Percentiles rank a stretch among this genome's conserved stretches.
These are phyloP conservation scores for Cystobasidium ongulense DNA, from an alignment of 768 basidiomycete species.

Conservation along the genomic window DNA sequence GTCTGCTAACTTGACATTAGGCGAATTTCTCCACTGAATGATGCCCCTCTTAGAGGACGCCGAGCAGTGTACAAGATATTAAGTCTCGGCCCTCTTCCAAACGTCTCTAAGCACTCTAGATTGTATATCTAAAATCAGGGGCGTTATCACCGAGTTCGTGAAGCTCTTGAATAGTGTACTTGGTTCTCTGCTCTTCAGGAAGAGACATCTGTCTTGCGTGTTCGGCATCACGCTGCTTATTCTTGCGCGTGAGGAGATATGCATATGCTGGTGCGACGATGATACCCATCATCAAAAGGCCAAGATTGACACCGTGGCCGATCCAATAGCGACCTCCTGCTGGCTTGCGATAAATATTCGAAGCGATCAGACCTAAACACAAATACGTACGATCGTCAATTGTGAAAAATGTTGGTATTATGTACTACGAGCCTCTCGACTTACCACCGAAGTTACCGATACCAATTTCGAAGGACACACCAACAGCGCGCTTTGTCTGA, in stretches of 20 bases:
- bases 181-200: constrained; percentile 33
- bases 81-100: no score
- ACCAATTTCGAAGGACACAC: constrained; percentile 38
- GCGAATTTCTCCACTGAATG: no score
- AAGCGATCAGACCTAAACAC: constrained; percentile 31
- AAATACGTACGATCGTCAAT: background rate
- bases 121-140: constrained; percentile 31
- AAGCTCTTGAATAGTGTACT: constrained; percentile 38
- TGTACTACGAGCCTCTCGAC: background rate
- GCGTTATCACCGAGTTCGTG: constrained; percentile 37
- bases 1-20: no score
- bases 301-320: constrained; percentile 38
- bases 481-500: constrained; percentile 37
- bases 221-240: constrained; percentile 31
- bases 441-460: constrained; percentile 38
- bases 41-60: no score
- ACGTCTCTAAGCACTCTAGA: constrained; percentile 29
- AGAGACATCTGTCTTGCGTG: constrained; percentile 29
- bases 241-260: constrained; percentile 32
- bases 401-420: background rate
- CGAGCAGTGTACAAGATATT: no score
- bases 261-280: constrained; percentile 33
- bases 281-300: constrained; percentile 35
- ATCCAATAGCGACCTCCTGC: constrained; percentile 34
- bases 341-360: constrained; percentile 36